Conservation (phyloP, 2,329 filamentous ascomycete species). For the Penicillium sp. region DNA sequence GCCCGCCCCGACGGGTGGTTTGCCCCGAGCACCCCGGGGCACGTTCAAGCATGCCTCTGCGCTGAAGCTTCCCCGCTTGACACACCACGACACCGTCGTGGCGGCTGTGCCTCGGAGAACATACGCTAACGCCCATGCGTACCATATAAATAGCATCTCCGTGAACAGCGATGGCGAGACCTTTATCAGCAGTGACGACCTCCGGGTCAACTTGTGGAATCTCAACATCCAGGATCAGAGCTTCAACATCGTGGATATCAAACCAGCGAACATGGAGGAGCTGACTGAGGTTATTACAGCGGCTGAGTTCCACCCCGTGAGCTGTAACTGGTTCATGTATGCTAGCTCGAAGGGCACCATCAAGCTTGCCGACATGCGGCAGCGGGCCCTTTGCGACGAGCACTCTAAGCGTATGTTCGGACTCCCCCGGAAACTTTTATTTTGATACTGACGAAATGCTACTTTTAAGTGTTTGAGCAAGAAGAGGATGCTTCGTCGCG, state of each 20-base stretch:
- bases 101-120: constrained; percentile 93
- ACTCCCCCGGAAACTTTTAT: not conserved
- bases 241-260: constrained; percentile 99
- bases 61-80: constrained; percentile 91
- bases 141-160: constrained; percentile 99
- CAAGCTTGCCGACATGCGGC: constrained; percentile 97
- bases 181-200: constrained; percentile 97
- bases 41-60: constrained; percentile 79
- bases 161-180: constrained; percentile 99
- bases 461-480: constrained; percentile 83
- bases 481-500: constrained; percentile 96
- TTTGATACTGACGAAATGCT: not conserved
- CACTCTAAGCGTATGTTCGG: constrained; percentile 80
- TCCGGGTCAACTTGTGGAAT: constrained; percentile 98
- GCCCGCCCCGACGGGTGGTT: constrained; percentile 67
- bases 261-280: constrained; percentile 99
- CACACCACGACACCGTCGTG: constrained; percentile 97
- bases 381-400: constrained; percentile 92
- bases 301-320: constrained; percentile 92
- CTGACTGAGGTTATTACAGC: constrained; percentile 98
- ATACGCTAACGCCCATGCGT: constrained; percentile 97
- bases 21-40: constrained; percentile 68
- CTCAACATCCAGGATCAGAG: constrained; percentile 99
- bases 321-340: constrained; percentile 99
- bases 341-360: constrained; percentile 98